A percentile compares a stretch with the other conserved stretches of the same genome.
Evolutionary conservation across 805 yeast genomes (phyloP).

Genomic region (Maudiozyma pseudohumilis): DNA sequence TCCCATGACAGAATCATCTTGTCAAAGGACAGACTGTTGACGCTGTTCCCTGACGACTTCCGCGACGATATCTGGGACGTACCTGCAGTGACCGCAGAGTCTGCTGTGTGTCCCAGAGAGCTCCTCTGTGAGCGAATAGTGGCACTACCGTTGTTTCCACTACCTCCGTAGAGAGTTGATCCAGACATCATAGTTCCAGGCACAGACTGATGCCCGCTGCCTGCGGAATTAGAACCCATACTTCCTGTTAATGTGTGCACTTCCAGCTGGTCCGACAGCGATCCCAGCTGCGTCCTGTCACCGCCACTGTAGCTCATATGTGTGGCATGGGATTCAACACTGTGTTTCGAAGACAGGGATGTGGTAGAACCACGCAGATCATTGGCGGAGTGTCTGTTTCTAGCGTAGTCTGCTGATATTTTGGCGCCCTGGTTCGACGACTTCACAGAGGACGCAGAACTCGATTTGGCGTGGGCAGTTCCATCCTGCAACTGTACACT

Average conservation of each 20-base stretch:
- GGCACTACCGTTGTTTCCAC: background rate
- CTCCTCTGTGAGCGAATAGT: background rate
- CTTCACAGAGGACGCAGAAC: background rate
- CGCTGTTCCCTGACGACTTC: slow-evolving; percentile 21
- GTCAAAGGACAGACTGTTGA: slow-evolving; percentile 19
- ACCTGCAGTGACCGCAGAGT: too few species aligned
- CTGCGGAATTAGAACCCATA: too few species aligned
- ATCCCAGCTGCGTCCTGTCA: background rate
- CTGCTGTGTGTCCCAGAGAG: background rate
- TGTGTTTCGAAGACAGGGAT: background rate
- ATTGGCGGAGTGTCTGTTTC: background rate
- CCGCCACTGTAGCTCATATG: background rate
- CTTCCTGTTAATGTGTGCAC: slow-evolving; percentile 4
- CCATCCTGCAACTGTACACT: background rate
- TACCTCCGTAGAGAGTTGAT: background rate
- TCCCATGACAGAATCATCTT: slow-evolving; percentile 36
- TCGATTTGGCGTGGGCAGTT: background rate
- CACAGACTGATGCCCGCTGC: too few species aligned
- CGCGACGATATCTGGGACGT: slow-evolving; percentile 9
- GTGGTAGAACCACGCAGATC: slow-evolving; percentile 1
- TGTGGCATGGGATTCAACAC: background rate
- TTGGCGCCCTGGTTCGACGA: background rate
- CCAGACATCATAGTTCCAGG: too few species aligned
- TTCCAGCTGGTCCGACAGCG: slow-evolving; percentile 5
- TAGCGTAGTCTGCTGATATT: background rate